Base-by-base conservation (phyloP, 1,139 yeast genomes). In the Geotrichum aggregatum region DNA sequence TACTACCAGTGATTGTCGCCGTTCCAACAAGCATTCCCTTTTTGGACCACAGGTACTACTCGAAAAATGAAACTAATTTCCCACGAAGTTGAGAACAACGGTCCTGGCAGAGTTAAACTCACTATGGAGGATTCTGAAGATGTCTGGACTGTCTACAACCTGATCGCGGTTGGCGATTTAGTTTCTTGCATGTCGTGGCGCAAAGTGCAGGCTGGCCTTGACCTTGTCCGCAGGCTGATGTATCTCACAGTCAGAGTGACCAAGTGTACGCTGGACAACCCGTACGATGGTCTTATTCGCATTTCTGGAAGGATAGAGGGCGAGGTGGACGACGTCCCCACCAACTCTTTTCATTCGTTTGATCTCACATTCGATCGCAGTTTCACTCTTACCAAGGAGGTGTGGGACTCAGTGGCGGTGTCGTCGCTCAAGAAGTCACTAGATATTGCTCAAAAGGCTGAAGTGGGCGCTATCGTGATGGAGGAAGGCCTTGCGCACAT, bases 401-500 rank as follows among this genome's bases (percentile, higher is more conserved):
- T 81, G 55, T 91, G 96, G 92, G 97, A 91, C 68, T 76, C 80
- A 47, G 76, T 84, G 49, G 82, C 87, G 26, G 76, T 82, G 61
- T 82, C 80, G 28, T 71, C 85, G 11, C 72, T 92, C 10, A 75
- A 79, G 8, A 84, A 84, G 47, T 80, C 95, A 3, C 81, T 91
- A 48, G 80, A 87, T 26, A 76, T 87, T 18, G 96, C 83, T 55
- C 76, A 79, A 44, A 84, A 84, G 64, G 95, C 97, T 0, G 98
- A 92, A 63, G 80, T 92, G 8, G 98, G 96, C 0, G 98, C 98
- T 0, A 83, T 92, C 26, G 95, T 91, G 1, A 71, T 92, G 64
- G 92, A 92, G 69, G 98, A 94, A 65, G 98, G 98, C 1, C 8
- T 92, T 48, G 97, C 98, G 0, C 96, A 92, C 67, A 73, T 92